Evolutionary conservation across 106 monocot species (phyloP), one percentile per base, ranked within the genome.

Genomic region (Phalaenopsis aphrodite): DNA sequence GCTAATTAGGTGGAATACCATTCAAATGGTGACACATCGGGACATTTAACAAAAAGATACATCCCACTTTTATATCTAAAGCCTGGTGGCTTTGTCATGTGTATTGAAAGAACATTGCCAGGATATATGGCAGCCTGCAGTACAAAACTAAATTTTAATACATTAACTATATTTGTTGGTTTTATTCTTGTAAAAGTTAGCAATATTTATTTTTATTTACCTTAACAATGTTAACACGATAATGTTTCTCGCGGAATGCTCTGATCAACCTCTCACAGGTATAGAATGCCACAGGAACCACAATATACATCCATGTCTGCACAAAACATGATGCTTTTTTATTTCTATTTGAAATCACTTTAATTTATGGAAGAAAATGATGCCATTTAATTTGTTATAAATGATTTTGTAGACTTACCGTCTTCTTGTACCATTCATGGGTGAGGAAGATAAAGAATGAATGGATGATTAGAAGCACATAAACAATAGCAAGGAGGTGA

Each of bases 11-110:
- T 17, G 10, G 43, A 74, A 38, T 94, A 97, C 96, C 96, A 97
- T 88, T 97, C 96, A 82, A 86, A 97, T 37, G 92, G 87, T 11
- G 96, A 97, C 42, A 97, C 85, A 84, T 90, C 92, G 36, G 96
- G 94, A 49, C 96, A 97, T 85, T 97, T 97, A 43, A 97, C 82
- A 80, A 97, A 97, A 75, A 97, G 79, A 57, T 97, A 94, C 96
- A 94, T 97, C 82, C 96, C 96, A 76, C 96, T 97, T 79, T 90
- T 94, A 78, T 97, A 97, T 82, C 86, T 94, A 82, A 97, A 97
- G 52, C 87, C 90, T 79, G 80, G 84, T 72, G 96, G 96, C 72
- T 84, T 97, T 77, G 85, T 94, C 96, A 97, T 97, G 65, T 94
- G 87, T 71, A 97, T 80, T 55, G 96, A 97, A 78, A 97, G 90